Evolutionary conservation across 179 eudicot species (phyloP).

Genomic region (Spergularia azorica): DNA sequence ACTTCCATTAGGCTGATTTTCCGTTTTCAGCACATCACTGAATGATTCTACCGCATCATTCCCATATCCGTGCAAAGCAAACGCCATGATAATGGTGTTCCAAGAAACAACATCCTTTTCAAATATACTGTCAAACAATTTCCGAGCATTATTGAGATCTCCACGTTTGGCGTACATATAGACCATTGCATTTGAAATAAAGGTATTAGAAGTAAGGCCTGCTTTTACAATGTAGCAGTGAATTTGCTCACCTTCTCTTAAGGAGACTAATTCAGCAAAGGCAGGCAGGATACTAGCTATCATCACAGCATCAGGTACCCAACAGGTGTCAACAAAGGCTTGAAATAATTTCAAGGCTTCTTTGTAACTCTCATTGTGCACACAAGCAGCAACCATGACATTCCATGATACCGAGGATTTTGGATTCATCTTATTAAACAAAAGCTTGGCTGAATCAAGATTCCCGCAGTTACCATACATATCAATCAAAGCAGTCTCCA

Average conservation of each 20-base stretch:
- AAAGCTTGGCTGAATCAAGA: constrained; percentile 32
- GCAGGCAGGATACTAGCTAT: constrained; percentile 55
- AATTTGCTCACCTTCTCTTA: constrained; percentile 64
- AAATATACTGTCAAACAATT: constrained; percentile 43
- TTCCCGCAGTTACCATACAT: constrained; percentile 67
- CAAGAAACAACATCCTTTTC: constrained; percentile 67
- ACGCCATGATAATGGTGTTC: constrained; percentile 78
- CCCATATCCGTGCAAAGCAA: constrained; percentile 69
- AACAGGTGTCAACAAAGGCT: constrained; percentile 31
- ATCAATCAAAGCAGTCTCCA: constrained; percentile 66
- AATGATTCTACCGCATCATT: constrained; percentile 43
- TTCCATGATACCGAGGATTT: constrained; percentile 63
- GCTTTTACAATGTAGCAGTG: constrained; percentile 47
- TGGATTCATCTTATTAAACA: constrained; percentile 42
- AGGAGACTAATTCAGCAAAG: constrained; percentile 56
- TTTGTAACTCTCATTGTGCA: constrained; percentile 43
- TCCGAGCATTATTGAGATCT: constrained; percentile 47
- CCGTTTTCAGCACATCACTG: constrained; percentile 48
- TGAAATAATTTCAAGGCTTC: constrained; percentile 52
- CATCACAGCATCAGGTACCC: constrained; percentile 56
- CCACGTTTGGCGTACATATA: constrained; percentile 79
- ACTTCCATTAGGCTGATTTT: constrained; percentile 55
- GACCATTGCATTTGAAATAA: constrained; percentile 48
- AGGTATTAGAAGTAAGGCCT: constrained; percentile 31
- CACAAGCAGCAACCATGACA: constrained; percentile 64